Evolutionary conservation across 2,329 filamentous ascomycete genomes (phyloP), one percentile per base, ranked within the genome.

Genomic region (Aspergillus phoenicis): DNA sequence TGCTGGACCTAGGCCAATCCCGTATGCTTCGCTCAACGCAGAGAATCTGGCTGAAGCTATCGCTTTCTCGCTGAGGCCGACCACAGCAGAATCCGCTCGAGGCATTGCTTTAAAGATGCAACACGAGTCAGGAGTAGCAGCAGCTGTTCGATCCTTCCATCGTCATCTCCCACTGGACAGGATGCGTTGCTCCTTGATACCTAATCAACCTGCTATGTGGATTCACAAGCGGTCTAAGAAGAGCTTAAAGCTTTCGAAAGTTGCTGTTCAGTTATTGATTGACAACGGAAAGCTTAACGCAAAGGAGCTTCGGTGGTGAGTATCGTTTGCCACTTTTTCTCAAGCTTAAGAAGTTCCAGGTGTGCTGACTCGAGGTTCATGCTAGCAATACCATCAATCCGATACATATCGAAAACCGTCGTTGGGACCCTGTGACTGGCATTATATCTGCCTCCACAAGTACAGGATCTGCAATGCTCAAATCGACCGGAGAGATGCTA

Each of bases 1-100:
- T 4, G 83, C 82, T 26, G 83, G 83, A 0, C 80, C 83, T 2
- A 65, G 71, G 5, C 82, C 82, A 0, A 79, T 85, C 13, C 79
- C 81, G 0, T 75, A 81, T 63, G 78, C 79, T 51, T 66, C 75
- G 15, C 73, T 85, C n/a, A 81, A 75, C 1, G 70, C 76, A 3
- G 70, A 79, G 8, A 80, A 74, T 11, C 70, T 85, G 1, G 77
- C 80, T 0, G 74, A 76, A 1, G 81, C 80, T 5, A 84, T 85
- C 45, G 68, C 63, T 5, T 78, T 74, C 56, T 81, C 78, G 55
- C 71, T 83, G 0, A 77, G 72, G 3, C 70, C 75, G 0, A 71
- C 77, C 43, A 77, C 75, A 8, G 66, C 69, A 8, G 64, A 66
- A 4, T 71, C 74, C 4, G 82, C 81, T 0, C 65, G 71, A 3